Evolutionary conservation across 164 flowering plant genomes (phyloP), one percentile per base, ranked within the genome.

Genomic region (Chimonanthus praecox): DNA sequence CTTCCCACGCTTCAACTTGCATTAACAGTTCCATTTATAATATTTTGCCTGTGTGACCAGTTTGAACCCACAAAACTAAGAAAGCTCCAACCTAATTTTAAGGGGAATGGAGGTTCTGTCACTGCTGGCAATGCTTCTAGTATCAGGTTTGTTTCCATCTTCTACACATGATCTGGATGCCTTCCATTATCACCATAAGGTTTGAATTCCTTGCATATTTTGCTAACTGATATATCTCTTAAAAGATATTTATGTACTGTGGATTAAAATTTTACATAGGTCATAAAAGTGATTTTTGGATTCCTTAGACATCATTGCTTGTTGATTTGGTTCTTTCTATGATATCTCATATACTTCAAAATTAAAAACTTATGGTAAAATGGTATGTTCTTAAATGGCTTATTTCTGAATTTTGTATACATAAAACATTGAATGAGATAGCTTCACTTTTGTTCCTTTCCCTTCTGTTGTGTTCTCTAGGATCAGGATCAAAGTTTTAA

Each of bases 121-220:
- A 96, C 99, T 54, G 97, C 99, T 49, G 99, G 98, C 68, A 96
- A 96, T 90, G 94, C 98, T 75, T 96, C 99, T 76, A 87, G 77
- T 73, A 89, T 96, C 78, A 96, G 99, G 98, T 94, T 64, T 51
- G 51, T 61, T 47, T 45, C 58, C 9, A 13, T 49, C 15, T 21
- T 13, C 45, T 49, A 3, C 33, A 33, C 33, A 33, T 33, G 33
- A 33, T 33, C 33, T 33, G 33, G 33, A 33, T 33, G 33, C 33
- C 33, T 33, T 33, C 33, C 33, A 33, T 33, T 33, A 33, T 33
- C 33, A 33, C 33, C 58, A 51, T 15, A 51, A 51, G 4, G 9
- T 51, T 51, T 51, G 58, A 0, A 11, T 4, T 0, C 58, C 16
- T 10, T 51, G 9, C 13, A 51, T 51, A 51, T 51, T 51, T 15